A percentile compares a stretch with the other conserved stretches of the same genome.
Evolutionary conservation across 2,329 filamentous ascomycete genomes (phyloP).

Genomic region (Calonectria ilicicola): DNA sequence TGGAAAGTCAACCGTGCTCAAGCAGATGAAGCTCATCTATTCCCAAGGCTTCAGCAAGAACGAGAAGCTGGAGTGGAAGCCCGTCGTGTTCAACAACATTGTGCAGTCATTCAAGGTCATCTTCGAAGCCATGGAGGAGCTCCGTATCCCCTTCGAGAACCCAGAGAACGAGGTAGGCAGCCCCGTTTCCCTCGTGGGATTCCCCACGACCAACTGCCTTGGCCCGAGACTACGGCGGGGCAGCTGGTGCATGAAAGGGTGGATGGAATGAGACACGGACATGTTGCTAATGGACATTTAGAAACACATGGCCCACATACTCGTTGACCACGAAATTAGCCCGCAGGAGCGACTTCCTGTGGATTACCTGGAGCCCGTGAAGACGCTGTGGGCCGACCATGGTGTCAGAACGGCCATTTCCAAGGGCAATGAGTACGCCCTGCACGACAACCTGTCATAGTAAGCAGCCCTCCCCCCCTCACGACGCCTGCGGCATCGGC

Average conservation of each 20-base stretch:
- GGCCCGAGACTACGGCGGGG: neutral
- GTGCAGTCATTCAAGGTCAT: conserved; percentile 93
- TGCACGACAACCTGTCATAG: conserved; percentile 97
- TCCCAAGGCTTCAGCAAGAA: conserved; percentile 89
- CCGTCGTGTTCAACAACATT: conserved; percentile 95
- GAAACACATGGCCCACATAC: conserved; percentile 83
- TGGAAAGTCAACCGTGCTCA: conserved; percentile 94
- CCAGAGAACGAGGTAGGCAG: conserved; percentile 80
- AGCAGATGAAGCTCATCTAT: conserved; percentile 99
- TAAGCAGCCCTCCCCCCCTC: conserved; percentile 57
- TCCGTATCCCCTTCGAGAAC: conserved; percentile 82
- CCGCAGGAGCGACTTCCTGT: conserved; percentile 83
- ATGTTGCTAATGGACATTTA: conserved; percentile 59
- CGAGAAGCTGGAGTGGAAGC: conserved; percentile 93
- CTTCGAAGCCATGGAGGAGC: conserved; percentile 89
- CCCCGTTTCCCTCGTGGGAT: conserved; percentile 6
- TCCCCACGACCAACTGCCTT: neutral
- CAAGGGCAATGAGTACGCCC: conserved; percentile 95
- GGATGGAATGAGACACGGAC: conserved; percentile 32
- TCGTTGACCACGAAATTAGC: conserved; percentile 84
- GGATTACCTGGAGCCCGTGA: conserved; percentile 85
- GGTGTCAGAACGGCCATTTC: conserved; percentile 90
- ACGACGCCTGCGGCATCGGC: conserved; percentile 14
- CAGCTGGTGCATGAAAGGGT: conserved; percentile 5
- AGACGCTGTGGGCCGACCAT: conserved; percentile 83